Evolutionary conservation across 768 basidiomycete genomes (phyloP).

Genomic region (Coprinopsis marcescibilis): DNA sequence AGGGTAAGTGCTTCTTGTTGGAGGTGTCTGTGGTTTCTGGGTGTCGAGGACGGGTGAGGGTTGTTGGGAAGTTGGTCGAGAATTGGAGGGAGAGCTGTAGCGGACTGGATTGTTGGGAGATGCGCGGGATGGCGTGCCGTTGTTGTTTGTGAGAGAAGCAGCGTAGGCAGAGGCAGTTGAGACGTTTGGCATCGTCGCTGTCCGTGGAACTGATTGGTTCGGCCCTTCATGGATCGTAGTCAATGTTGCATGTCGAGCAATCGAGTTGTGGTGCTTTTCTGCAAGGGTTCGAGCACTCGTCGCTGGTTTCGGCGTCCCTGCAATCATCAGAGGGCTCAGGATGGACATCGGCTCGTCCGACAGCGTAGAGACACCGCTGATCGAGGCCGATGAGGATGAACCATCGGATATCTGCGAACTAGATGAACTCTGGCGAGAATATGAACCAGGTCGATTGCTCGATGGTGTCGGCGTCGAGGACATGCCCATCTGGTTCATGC

Average conservation of each 20-base stretch:
- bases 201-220: constrained; percentile 11
- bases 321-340: constrained; percentile 40
- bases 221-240: constrained; percentile 33
- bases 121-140: background rate
- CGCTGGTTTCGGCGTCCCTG: constrained; percentile 26
- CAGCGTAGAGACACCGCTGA: constrained; percentile 23
- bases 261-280: constrained; percentile 12
- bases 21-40: too few relatives aligned
- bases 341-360: constrained; percentile 42
- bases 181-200: background rate
- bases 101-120: background rate
- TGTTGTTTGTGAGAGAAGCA: background rate
- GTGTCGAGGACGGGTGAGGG: constrained; percentile 2
- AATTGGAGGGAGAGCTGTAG: background rate
- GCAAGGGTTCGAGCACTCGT: constrained; percentile 17
- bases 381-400: constrained; percentile 18
- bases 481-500: constrained; percentile 17
- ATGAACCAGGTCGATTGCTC: constrained; percentile 22
- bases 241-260: constrained; percentile 30
- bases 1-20: too few relatives aligned
- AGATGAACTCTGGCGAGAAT: constrained; percentile 6
- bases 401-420: constrained; percentile 16
- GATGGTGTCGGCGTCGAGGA: constrained; percentile 11
- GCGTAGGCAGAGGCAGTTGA: background rate
- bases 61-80: background rate